Evolutionary conservation across 2,329 filamentous ascomycete species (phyloP), one percentile per base, ranked within the genome.

Genomic region (Alternaria postmessia): DNA sequence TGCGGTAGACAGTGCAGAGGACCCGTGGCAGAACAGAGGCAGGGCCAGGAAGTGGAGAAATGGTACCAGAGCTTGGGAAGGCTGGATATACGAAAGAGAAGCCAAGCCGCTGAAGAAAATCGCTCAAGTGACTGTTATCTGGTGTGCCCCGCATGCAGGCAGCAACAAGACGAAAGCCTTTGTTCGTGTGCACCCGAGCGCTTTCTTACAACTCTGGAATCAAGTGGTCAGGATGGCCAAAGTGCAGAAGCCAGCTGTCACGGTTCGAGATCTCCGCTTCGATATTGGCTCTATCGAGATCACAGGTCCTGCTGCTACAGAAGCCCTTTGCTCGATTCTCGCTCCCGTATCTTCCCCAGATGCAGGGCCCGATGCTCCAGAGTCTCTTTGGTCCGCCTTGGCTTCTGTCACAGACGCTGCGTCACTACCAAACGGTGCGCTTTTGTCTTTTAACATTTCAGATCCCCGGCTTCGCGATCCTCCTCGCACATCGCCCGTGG

Each of bases 401-500:
- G 72, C 68, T 22, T 56, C 70, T 7, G 61, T 78, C 7, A 76
- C 71, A 18, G 71, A 77, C 46, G 86, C 91, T 2, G 85, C 89
- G 0, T 84, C 88, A 3, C 81, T 97, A 2, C 92, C 94, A 4
- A 75, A 82, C 18, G 89, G 91, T 54, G 85, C 90, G 2, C 75
- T 95, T 4, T 81, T 98, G 4, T 84, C 86, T 0, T 95, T 98
- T 74, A 84, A 88, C 3, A 82, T 91, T 4, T 84, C 88, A 54
- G 95, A 99, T 73, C 93, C 94, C 30, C 89, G 94, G 8, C 84
- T 98, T 16, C 85, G 86, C 58, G 90, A 93, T 73, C 94, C 94
- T 9, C 90, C 91, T 2, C 85, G 85, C 51, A 85, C 83, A 1
- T 42, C 74, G 86, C 24, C 69, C 65, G 39, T 64, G 52, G 56